Evolutionary conservation across 441 rosid species (phyloP), one percentile per base, ranked within the genome.

Genomic region (Croton setiger): DNA sequence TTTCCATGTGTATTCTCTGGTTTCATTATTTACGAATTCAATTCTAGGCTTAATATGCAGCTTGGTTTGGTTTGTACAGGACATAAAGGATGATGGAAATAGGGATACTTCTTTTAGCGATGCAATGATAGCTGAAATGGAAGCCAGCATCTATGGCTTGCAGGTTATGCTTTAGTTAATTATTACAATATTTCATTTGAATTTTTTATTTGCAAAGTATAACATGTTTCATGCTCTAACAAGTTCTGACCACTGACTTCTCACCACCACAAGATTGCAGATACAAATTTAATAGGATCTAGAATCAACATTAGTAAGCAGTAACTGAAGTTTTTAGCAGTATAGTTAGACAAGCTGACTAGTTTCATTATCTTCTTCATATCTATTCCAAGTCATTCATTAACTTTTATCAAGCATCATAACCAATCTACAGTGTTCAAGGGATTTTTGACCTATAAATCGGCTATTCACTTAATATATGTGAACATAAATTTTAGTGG

Each of bases 101-200:
- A 78, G 76, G 58, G 82, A 81, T 20, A 73, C 69, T 33, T 74
- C 72, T 44, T 76, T 77, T 21, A 79, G 80, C 60, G 91, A 87
- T 51, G 75, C 83, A 41, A 18, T 75, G 77, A 81, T 83, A 59
- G 93, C 82, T 76, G 94, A 92, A 86, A 85, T 89, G 83, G 92
- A 92, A 81, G 98, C 96, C 33, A 80, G 86, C 78, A 82, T 76
- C 63, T 92, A 87, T 69, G 94, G 98, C 44, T 84, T 92, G 82
- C 96, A 90, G 93, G 98, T 92, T 76, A 45, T 60, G 35, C 68
- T 59, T 51, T 47, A 23, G 11, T 8, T 69, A 59, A 62, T 47
- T 5, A 4, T 55, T 59, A 15, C 35, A 3, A 4, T 13, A 56
- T 54, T 20, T 58, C 20, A 49, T 59, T 66, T 60, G 58, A 51